Conservation (phyloP, 2,329 filamentous ascomycete species). For the Fusarium praegraminearum region DNA sequence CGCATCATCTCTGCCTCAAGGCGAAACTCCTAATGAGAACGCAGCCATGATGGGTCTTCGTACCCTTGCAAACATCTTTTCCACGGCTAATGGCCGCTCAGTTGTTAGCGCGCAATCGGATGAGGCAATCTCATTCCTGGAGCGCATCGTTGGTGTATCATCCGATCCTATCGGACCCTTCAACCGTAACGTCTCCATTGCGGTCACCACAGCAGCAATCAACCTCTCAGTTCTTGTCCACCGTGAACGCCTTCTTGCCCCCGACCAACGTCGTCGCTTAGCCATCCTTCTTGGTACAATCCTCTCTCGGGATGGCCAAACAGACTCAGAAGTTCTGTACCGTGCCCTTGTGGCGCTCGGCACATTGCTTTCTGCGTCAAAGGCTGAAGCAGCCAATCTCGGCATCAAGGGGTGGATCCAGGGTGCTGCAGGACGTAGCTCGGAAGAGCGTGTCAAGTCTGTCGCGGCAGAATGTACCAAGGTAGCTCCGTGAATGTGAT, state of each 20-base stretch:
- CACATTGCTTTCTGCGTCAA: constrained; percentile 72
- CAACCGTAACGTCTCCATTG: constrained; percentile 86
- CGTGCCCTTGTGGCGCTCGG: constrained; percentile 85
- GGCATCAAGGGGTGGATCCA: constrained; percentile 57
- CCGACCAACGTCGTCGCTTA: constrained; percentile 56
- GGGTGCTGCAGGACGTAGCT: constrained; percentile 57
- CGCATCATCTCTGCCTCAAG: constrained; percentile 57
- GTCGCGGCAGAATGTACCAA: constrained; percentile 39
- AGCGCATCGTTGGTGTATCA: constrained; percentile 67
- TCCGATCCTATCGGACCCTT: constrained; percentile 62
- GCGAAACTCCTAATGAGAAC: constrained; percentile 74
- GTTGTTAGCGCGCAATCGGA: constrained; percentile 70
- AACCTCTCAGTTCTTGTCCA: constrained; percentile 83
- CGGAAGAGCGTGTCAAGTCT: constrained; percentile 59
- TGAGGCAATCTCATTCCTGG: constrained; percentile 71
- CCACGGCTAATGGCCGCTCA: constrained; percentile 76
- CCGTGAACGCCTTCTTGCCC: constrained; percentile 56
- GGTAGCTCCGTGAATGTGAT: constrained; percentile 29
- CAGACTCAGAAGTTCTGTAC: constrained; percentile 86
- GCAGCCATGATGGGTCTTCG: constrained; percentile 89
- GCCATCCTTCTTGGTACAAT: constrained; percentile 73
- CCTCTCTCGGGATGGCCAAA: constrained; percentile 66
- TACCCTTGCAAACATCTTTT: constrained; percentile 85
- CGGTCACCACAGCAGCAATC: constrained; percentile 83
- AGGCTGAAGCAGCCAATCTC: constrained; percentile 57